Base-by-base conservation (phyloP, 208 protist species). In the Porcisia hertigi region DNA sequence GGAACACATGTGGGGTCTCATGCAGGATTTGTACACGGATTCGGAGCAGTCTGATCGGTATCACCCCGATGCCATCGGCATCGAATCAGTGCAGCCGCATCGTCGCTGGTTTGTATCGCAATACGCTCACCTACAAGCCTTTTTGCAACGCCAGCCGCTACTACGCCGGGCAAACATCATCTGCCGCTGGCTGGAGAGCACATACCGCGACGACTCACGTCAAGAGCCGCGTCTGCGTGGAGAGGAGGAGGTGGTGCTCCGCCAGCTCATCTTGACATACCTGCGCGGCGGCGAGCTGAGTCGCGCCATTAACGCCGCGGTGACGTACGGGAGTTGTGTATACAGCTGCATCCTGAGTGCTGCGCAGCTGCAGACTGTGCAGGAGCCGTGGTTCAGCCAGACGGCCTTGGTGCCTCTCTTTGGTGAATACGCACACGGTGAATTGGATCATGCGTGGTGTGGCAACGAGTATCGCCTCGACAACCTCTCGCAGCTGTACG, bases 101-200 rank as follows among this genome's bases (percentile, higher is more conserved):
- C 87, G 92, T 5, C 88, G 88, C 43, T 96, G 92, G 90, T 96
- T 88, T 67, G 80, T 93, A 60, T 93, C 90, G 41, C 92, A 96
- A 39, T 82, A 88, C 70, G 90, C 88, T 18, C 85, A 90, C 47
- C 79, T 96, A 43, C 92, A 96, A 72, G 79, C 87, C 30, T 76
- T 94, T 3, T 82, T 96, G 73, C 79, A 87, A 71, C 83, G 83
- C 4, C 75, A 86, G 36, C 81, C 90, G 30, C 58, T 92, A 36
- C 79, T 94, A 58, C 90, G 92, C 52, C 82, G 86, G 12, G 87
- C 86, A 76, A 91, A 81, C 71, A 65, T 92, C 49, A 85, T 94
- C 76, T 80, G 86, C 62, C 84, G 88, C 36, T 96, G 92, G 90
- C 79, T 96, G 14, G 92, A 96, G 81, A 62, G 73, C 60, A 89